Evolutionary conservation across 441 rosid species (phyloP).

Genomic region (Arabidopsis hybrid): DNA sequence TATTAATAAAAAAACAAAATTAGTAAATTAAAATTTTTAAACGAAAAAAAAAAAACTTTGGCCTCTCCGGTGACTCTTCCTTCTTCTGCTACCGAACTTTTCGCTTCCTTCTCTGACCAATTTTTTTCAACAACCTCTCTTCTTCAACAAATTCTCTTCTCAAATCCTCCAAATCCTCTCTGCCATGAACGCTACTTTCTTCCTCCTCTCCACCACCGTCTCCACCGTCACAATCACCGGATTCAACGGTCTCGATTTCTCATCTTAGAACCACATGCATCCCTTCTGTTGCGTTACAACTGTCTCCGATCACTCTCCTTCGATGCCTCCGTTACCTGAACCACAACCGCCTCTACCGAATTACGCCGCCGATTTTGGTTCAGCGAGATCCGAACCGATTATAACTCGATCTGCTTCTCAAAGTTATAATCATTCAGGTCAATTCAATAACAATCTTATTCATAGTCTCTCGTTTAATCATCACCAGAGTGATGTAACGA

Average conservation of each 20-base stretch:
- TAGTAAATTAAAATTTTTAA: not conserved
- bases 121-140: conserved; percentile 30
- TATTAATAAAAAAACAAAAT: not conserved
- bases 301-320: conserved; percentile 59
- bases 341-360: conserved; percentile 38
- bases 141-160: not conserved
- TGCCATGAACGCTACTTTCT: conserved; percentile 24
- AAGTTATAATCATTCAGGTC: conserved; percentile 31
- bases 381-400: conserved; percentile 55
- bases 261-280: conserved; percentile 49
- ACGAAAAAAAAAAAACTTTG: not conserved
- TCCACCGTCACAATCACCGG: conserved; percentile 10
- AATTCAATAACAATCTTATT: conserved; percentile 24
- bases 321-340: conserved; percentile 47
- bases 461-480: conserved; percentile 41
- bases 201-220: conserved; percentile 8
- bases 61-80: conserved; percentile 36
- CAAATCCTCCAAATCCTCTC: not conserved
- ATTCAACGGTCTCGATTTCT: conserved; percentile 33
- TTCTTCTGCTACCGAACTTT: conserved; percentile 38
- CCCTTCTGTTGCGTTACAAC: conserved; percentile 73
- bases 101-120: conserved; percentile 41
- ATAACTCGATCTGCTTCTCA: conserved; percentile 53
- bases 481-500: conserved; percentile 32
- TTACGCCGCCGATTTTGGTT: conserved; percentile 11